Percentiles rank a stretch among this genome's conserved stretches.
Evolutionary conservation across 2,329 filamentous ascomycete genomes (phyloP).

Genomic region (Xylaria sp.): DNA sequence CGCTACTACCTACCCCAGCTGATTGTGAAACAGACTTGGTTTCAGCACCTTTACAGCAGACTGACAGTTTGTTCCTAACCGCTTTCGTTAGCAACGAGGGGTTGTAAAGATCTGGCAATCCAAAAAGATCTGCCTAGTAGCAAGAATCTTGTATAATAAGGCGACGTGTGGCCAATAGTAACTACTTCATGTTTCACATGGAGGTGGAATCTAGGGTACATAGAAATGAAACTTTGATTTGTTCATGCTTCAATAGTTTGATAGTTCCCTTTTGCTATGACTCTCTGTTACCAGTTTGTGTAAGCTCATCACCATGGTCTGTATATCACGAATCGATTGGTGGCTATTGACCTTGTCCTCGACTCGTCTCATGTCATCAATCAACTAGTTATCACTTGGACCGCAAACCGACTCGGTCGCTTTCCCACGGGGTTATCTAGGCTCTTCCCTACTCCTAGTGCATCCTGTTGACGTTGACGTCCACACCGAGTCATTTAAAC

Average conservation of each 20-base stretch:
- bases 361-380: neutral
- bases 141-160: slow-evolving; percentile 1
- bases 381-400: neutral
- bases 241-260: neutral
- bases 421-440: neutral
- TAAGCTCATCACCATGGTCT: neutral
- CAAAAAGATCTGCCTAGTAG: neutral
- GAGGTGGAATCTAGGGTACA: neutral
- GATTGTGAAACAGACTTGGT: slow-evolving; percentile 35
- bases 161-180: neutral
- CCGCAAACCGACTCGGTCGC: neutral
- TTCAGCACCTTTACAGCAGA: slow-evolving; percentile 18
- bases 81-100: slow-evolving; percentile 7
- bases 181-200: neutral
- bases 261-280: slow-evolving; percentile 10
- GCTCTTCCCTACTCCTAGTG: neutral
- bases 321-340: neutral
- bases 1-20: neutral
- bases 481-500: slow-evolving; percentile 21
- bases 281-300: neutral
- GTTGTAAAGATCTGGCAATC: too few species aligned
- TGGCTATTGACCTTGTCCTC: neutral
- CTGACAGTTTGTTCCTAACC: neutral
- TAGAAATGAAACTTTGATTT: neutral
- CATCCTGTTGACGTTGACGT: slow-evolving; percentile 1